These are phyloP conservation scores for Coemansia sp. DNA, from an alignment of 192 early-diverging fungal species.

Conservation along the genomic window DNA sequence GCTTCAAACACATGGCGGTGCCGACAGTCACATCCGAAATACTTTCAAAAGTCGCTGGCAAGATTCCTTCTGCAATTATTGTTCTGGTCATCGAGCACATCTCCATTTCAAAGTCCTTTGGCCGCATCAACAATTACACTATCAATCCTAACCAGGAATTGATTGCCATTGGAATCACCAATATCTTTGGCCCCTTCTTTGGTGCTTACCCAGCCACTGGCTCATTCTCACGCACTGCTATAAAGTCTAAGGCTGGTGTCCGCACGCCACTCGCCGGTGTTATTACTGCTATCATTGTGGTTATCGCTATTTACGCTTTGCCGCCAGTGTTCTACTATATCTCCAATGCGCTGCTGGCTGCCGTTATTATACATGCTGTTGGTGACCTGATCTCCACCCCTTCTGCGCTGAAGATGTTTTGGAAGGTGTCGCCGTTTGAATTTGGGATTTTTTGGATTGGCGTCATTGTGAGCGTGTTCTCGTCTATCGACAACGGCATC, in stretches of 20 bases:
- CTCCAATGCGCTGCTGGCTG: slow-evolving; percentile 73
- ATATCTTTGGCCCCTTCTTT: slow-evolving; percentile 84
- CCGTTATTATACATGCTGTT: slow-evolving; percentile 87
- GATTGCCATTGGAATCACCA: slow-evolving; percentile 84
- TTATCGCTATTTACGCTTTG: slow-evolving; percentile 78
- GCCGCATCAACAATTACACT: slow-evolving; percentile 80
- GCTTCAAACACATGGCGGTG: slow-evolving; percentile 64
- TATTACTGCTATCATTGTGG: slow-evolving; percentile 75
- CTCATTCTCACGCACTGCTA: slow-evolving; percentile 89
- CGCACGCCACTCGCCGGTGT: slow-evolving; percentile 76
- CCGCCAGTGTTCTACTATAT: slow-evolving; percentile 88
- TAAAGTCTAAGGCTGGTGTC: slow-evolving; percentile 87
- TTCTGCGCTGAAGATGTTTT: slow-evolving; percentile 60
- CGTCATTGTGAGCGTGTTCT: slow-evolving; percentile 56
- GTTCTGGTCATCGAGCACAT: slow-evolving; percentile 88
- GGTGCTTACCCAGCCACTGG: slow-evolving; percentile 86
- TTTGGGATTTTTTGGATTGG: slow-evolving; percentile 49
- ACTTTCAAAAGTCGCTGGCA: slow-evolving; percentile 52
- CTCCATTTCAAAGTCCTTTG: slow-evolving; percentile 86
- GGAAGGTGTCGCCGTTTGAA: slow-evolving; percentile 58
- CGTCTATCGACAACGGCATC: slow-evolving; percentile 75
- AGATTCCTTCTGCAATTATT: slow-evolving; percentile 67
- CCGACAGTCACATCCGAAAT: slow-evolving; percentile 56
- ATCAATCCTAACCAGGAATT: slow-evolving; percentile 86
- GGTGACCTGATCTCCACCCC: slow-evolving; percentile 71